phyloP scores from a whole-genome alignment of 2,329 filamentous ascomycete species.

The Neofusicoccum laricinum region DNA sequence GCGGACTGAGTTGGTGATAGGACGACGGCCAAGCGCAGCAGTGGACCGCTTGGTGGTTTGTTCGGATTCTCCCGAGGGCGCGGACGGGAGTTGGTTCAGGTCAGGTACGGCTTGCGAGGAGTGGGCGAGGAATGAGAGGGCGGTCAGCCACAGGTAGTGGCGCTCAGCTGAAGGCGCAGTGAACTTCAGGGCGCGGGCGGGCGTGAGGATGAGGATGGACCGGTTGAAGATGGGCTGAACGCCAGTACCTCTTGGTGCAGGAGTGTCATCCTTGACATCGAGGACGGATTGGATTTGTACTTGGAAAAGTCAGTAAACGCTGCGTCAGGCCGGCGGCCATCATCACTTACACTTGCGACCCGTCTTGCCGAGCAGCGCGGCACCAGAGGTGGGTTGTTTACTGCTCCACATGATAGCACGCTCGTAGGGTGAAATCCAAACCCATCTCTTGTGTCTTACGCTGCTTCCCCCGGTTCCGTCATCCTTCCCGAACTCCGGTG shows the following conservation, averaged over 20 bases:
- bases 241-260: conserved; percentile 67
- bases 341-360: conserved; percentile 83
- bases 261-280: conserved; percentile 93
- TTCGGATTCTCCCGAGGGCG: conserved; percentile 26
- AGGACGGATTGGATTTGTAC: conserved; percentile 94
- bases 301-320: conserved; percentile 44
- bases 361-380: conserved; percentile 86
- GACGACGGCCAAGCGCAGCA: conserved; percentile 51
- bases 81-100: conserved; percentile 54
- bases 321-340: background rate
- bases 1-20: conserved; percentile 84
- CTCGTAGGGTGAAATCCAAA: conserved; percentile 97
- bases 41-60: conserved; percentile 28
- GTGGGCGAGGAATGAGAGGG: conserved; percentile 90
- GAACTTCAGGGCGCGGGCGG: conserved; percentile 91
- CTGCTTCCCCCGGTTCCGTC: conserved; percentile 50
- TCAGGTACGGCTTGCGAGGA: conserved; percentile 79
- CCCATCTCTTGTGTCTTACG: conserved; percentile 89
- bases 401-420: conserved; percentile 96
- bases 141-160: conserved; percentile 92
- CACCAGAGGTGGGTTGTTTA: conserved; percentile 88
- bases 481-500: conserved; percentile 45
- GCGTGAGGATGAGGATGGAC: conserved; percentile 92
- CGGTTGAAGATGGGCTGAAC: conserved; percentile 70
- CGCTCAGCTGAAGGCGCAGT: conserved; percentile 79